Evolutionary conservation across 2,329 filamentous ascomycete genomes (phyloP).

Genomic region (Ophiocordyceps camponoti-saundersi): DNA sequence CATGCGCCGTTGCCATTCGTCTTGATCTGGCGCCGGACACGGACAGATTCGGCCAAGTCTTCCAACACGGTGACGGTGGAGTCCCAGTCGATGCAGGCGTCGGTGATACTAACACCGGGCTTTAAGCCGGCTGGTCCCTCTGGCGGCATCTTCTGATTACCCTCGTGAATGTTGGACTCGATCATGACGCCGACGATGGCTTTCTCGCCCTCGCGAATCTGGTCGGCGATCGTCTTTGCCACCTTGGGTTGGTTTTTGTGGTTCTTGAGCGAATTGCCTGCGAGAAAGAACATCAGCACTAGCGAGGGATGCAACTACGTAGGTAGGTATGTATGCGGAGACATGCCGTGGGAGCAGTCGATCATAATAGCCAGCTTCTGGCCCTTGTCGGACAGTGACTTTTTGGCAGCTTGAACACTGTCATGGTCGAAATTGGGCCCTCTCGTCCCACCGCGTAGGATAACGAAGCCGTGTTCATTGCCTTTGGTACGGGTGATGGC

Average conservation of each 20-base stretch:
- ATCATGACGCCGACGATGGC: slow-evolving; percentile 96
- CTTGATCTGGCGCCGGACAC: slow-evolving; percentile 47
- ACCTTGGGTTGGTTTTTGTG: slow-evolving; percentile 96
- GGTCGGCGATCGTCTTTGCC: slow-evolving; percentile 62
- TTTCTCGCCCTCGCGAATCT: slow-evolving; percentile 73
- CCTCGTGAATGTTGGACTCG: slow-evolving; percentile 91
- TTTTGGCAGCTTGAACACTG: slow-evolving; percentile 63
- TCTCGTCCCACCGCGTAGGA: slow-evolving; percentile 77
- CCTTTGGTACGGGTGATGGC: slow-evolving; percentile 87
- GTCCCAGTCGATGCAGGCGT: slow-evolving; percentile 93
- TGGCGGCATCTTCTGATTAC: slow-evolving; percentile 70
- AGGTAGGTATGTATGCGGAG: not conserved
- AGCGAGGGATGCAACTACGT: not conserved
- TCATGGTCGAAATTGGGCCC: slow-evolving; percentile 89
- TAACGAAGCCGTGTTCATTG: slow-evolving; percentile 96
- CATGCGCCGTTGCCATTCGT: slow-evolving; percentile 16
- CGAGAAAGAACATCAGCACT: slow-evolving; percentile 2
- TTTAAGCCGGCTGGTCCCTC: slow-evolving; percentile 66
- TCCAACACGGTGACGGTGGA: slow-evolving; percentile 66
- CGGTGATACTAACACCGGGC: slow-evolving; percentile 87
- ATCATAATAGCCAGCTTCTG: slow-evolving; percentile 89
- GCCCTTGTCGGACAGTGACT: slow-evolving; percentile 64
- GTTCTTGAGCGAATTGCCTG: slow-evolving; percentile 92
- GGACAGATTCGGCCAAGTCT: slow-evolving; percentile 69
- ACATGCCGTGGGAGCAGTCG: slow-evolving; percentile 84